Conservation (phyloP, 768 basidiomycete species). For the Calvatia gigantea region DNA sequence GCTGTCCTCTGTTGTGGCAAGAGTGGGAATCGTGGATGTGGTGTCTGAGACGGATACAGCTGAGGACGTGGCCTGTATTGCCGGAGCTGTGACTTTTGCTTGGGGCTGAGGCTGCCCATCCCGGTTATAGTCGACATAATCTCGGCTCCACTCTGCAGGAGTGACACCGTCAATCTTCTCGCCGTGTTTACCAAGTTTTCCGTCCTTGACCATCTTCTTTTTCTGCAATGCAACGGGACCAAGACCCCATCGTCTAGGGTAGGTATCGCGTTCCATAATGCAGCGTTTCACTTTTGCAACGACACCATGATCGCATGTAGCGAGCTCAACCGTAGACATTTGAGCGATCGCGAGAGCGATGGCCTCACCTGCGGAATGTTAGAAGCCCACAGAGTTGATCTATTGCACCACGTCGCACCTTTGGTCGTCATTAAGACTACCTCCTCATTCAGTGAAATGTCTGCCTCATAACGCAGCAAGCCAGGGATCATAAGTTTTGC, state of each 20-base stretch:
- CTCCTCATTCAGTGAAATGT: constrained; percentile 93
- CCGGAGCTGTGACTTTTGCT: constrained; percentile 16
- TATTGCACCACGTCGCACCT: constrained; percentile 39
- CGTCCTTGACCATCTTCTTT: constrained; percentile 98
- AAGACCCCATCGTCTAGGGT: constrained; percentile 96
- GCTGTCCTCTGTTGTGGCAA: constrained; percentile 22
- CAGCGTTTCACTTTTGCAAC: constrained; percentile 99
- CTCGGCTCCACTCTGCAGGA: constrained; percentile 85
- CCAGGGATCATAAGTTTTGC: constrained; percentile 99
- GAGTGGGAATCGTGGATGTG: constrained; percentile 19
- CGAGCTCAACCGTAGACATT: constrained; percentile 98
- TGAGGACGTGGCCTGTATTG: constrained; percentile 37
- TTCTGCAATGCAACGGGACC: constrained; percentile 97
- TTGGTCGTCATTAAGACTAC: constrained; percentile 99
- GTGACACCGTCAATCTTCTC: constrained; percentile 86
- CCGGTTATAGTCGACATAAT: constrained; percentile 91
- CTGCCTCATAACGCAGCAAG: constrained; percentile 91
- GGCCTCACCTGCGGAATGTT: constrained; percentile 62
- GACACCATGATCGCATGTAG: constrained; percentile 97
- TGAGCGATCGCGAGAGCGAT: constrained; percentile 94
- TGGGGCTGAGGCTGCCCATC: constrained; percentile 33
- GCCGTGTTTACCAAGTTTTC: constrained; percentile 93
- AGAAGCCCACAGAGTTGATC: constrained; percentile 8
- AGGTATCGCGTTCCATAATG: constrained; percentile 99
- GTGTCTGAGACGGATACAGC: constrained; percentile 22